Percentiles rank a stretch among this genome's conserved stretches.
phyloP scores from a whole-genome alignment of 805 yeast genomes.

The Monosporozyma aquatica region DNA sequence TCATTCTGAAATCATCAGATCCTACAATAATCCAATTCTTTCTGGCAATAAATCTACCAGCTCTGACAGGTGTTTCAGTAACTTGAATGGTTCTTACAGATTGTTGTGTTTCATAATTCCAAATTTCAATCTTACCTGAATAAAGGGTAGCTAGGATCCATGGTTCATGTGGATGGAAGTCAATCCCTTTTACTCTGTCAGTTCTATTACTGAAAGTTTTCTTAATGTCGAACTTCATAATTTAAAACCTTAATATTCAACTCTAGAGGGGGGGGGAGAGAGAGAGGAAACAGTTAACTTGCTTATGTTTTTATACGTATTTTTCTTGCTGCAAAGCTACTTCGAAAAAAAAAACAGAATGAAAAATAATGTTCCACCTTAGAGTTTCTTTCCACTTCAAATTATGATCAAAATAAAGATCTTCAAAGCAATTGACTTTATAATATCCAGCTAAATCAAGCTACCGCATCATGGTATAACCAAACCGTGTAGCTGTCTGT shows the following conservation, averaged over 20 bases:
- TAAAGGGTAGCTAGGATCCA: conserved; percentile 90
- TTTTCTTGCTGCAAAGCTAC: too few relatives aligned
- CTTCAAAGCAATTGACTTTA: too few relatives aligned
- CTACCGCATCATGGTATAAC: too few relatives aligned
- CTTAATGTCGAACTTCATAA: conserved; percentile 26
- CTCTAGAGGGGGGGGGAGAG: neutral
- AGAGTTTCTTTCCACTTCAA: too few relatives aligned
- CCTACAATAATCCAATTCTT: conserved; percentile 97
- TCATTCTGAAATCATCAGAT: conserved; percentile 86
- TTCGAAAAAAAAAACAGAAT: too few relatives aligned
- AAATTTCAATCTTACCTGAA: conserved; percentile 76
- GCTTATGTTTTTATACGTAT: too few relatives aligned
- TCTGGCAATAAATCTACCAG: conserved; percentile 90
- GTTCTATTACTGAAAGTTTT: conserved; percentile 73
- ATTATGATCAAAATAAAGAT: too few relatives aligned
- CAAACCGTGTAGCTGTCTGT: too few relatives aligned
- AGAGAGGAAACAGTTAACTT: too few relatives aligned
- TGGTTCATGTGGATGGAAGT: conserved; percentile 96
- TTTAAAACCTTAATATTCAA: neutral
- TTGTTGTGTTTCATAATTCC: conserved; percentile 81
- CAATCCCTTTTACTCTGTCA: conserved; percentile 95
- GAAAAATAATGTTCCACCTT: too few relatives aligned
- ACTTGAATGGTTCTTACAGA: conserved; percentile 86
- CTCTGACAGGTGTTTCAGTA: conserved; percentile 91
- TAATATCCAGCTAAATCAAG: too few relatives aligned